Conservation (phyloP, 2,329 filamentous ascomycete species). For the Claviceps sp. region DNA sequence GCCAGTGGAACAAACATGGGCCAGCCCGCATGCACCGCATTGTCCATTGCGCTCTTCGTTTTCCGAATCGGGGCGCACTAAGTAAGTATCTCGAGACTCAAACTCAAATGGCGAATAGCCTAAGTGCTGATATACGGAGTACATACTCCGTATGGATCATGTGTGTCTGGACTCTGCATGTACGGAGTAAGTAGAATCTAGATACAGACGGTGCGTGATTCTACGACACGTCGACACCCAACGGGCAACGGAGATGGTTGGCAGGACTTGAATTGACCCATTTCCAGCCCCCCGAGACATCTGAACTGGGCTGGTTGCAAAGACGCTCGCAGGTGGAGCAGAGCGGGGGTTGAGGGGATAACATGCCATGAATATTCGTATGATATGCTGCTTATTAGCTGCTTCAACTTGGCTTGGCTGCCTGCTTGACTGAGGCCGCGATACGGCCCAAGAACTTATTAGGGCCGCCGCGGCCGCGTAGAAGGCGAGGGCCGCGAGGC, state of each 20-base stretch:
- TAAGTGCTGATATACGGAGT: background rate
- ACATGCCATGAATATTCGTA: background rate
- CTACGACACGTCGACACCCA: no score
- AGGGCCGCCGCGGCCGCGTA: no score
- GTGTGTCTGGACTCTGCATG: no score
- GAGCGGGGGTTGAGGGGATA: background rate
- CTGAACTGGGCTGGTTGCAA: background rate
- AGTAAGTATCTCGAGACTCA: background rate
- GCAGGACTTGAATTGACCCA: no score
- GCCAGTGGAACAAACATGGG: background rate
- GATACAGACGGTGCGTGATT: no score
- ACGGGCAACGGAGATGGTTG: background rate
- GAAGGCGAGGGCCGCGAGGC: background rate
- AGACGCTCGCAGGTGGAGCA: background rate
- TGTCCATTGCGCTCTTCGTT: background rate
- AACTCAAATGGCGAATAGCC: background rate
- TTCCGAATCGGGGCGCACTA: background rate
- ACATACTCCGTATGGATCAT: no score
- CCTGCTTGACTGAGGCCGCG: background rate
- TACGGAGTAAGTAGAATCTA: no score
- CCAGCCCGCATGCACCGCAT: background rate
- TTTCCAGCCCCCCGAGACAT: background rate
- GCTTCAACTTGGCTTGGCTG: background rate
- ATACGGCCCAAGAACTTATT: background rate
- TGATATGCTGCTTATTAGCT: background rate